phyloP scores from a whole-genome alignment of 768 basidiomycete species.

The Hericium erinaceus region DNA sequence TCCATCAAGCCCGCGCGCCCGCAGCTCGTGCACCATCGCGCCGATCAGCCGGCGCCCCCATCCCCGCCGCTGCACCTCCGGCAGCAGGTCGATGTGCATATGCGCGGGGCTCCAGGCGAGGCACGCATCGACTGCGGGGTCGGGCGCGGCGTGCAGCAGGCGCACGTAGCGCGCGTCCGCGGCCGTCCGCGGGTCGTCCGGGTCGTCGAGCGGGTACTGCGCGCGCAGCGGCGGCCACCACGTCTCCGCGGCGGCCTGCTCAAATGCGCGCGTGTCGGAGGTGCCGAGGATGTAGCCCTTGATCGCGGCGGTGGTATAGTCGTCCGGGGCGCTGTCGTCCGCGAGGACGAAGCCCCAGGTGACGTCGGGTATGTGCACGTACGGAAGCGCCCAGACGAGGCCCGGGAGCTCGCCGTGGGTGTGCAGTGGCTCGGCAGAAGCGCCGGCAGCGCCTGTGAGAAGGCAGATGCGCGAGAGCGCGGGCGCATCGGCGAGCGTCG shows the following conservation, averaged over 20 bases:
- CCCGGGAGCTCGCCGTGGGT: slow-evolving; percentile 58
- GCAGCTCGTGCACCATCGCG: slow-evolving; percentile 43
- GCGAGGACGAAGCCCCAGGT: slow-evolving; percentile 72
- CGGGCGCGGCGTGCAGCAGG: slow-evolving; percentile 26
- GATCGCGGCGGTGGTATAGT: slow-evolving; percentile 31
- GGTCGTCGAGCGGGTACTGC: slow-evolving; percentile 35
- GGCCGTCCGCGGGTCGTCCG: slow-evolving; percentile 14
- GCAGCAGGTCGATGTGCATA: slow-evolving; percentile 66
- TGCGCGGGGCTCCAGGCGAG: slow-evolving; percentile 64
- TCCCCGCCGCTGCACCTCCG: slow-evolving; percentile 55
- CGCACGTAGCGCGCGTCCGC: slow-evolving; percentile 34
- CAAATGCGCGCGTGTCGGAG: slow-evolving; percentile 56
- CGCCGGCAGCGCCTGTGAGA: slow-evolving; percentile 63
- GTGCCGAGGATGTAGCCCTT: slow-evolving; percentile 71
- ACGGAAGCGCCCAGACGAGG: slow-evolving; percentile 67
- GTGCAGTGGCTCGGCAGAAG: slow-evolving; percentile 53
- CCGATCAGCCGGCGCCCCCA: slow-evolving; percentile 62
- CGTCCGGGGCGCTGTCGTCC: slow-evolving; percentile 25
- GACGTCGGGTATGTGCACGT: slow-evolving; percentile 49
- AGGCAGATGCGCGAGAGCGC: slow-evolving; percentile 67
- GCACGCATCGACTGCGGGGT: slow-evolving; percentile 37
- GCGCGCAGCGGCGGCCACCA: slow-evolving; percentile 62
- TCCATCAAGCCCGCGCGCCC: slow-evolving; percentile 33
- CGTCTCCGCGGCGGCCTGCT: slow-evolving; percentile 38
- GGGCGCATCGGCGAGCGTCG: slow-evolving; percentile 40